These are phyloP conservation scores for Syzygium syzygioides DNA, from an alignment of 441 rosid genomes.

Conservation along the genomic window DNA sequence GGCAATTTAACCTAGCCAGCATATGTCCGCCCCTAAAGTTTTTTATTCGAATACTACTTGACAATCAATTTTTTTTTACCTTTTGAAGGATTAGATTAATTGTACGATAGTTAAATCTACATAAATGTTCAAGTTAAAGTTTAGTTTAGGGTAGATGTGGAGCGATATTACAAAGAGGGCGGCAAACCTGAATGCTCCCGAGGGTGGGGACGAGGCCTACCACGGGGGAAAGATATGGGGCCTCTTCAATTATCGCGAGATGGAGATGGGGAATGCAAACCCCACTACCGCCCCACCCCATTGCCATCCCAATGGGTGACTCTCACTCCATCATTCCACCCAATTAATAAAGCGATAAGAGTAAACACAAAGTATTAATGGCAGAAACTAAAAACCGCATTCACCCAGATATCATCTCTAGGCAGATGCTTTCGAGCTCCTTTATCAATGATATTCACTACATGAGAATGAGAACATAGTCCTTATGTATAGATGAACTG, in stretches of 20 bases:
- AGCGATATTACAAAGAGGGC: background rate
- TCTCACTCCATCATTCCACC: background rate
- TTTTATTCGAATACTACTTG: background rate
- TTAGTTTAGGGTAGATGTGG: background rate
- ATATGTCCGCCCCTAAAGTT: background rate
- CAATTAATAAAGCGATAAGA: background rate
- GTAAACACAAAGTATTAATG: background rate
- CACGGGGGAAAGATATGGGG: background rate
- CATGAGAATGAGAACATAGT: slow-evolving; percentile 26
- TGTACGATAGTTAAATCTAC: background rate
- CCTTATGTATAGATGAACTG: background rate
- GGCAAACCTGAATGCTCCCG: background rate
- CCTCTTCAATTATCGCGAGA: background rate
- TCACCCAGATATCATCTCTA: slow-evolving; percentile 52
- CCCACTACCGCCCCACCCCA: background rate
- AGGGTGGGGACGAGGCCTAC: background rate
- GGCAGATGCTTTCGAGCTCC: slow-evolving; percentile 49
- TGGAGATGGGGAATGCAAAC: background rate
- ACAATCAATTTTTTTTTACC: background rate
- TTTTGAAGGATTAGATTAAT: background rate
- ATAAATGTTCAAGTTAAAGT: background rate
- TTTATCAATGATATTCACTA: slow-evolving; percentile 65
- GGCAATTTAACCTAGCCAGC: background rate
- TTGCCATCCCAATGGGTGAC: background rate
- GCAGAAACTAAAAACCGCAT: background rate